phyloP scores from a whole-genome alignment of 139 green algal genomes.

The Pleodorina starrii region DNA sequence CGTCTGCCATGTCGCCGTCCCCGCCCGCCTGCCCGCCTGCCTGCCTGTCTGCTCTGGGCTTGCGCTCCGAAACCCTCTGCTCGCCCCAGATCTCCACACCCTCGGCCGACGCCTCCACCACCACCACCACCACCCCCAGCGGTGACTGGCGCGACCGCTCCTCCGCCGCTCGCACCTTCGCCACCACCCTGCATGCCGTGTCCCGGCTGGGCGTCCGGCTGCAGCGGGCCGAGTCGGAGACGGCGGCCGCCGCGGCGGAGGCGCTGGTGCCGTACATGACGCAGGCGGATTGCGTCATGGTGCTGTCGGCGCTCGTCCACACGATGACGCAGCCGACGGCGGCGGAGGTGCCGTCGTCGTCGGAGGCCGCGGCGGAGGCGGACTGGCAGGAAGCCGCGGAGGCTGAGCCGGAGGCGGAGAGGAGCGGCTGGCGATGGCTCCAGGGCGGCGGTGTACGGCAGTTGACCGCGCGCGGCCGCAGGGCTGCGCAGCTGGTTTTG shows the following conservation, averaged over 20 bases:
- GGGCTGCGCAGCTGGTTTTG: background rate
- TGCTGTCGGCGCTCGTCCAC: background rate
- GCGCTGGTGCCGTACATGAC: background rate
- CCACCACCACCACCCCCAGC: background rate
- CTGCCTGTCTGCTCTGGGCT: no score
- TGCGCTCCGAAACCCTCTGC: no score
- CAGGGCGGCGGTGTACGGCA: background rate
- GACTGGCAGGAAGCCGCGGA: background rate
- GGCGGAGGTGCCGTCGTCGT: background rate
- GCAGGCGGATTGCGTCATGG: conserved; percentile 6
- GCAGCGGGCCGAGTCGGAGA: background rate
- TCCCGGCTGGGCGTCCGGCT: background rate
- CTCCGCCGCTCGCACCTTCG: background rate
- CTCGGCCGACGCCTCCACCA: background rate
- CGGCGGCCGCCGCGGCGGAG: background rate
- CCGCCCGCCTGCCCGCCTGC: no score
- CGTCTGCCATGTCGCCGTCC: no score
- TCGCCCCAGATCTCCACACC: no score
- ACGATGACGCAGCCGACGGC: background rate
- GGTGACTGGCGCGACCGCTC: background rate
- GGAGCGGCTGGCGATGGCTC: background rate
- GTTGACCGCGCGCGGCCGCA: background rate
- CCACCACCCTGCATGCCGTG: conserved; percentile 9
- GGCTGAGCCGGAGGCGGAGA: background rate
- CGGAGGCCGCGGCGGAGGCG: background rate